Base-by-base conservation (phyloP, 1,284 basidiomycete genomes). In the Trametes sp. region DNA sequence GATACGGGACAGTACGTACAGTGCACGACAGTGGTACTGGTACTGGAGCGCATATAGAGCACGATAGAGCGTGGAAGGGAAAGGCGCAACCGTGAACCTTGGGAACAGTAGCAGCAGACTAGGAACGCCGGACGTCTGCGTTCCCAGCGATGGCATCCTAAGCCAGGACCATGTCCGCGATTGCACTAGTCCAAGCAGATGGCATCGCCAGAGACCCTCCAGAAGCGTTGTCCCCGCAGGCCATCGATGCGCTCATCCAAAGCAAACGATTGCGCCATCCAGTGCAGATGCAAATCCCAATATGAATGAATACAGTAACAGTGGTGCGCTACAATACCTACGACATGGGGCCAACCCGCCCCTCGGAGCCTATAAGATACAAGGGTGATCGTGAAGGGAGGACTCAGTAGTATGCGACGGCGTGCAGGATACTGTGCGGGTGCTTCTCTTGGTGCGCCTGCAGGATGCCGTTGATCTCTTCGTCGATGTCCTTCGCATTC, bases 351-450 rank as follows among this genome's bases (percentile, higher is more conserved):
- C 24, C 28, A 21, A 7, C 26, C 48, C 16, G 29, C 56, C 33
- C 21, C 44, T 35, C 24, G 45, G 41, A 23, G 31, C 57, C 44
- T 29, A 54, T 64, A 59, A 63, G 58, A 57, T 67, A 67, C 65
- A 67, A 14, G 38, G 42, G 52, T 41, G 45, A 26, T 24, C 19
- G 59, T 26, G 46, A 31, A 8, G 38, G 29, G 28, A 45, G 50
- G 56, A 13, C 29, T 78, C 79, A 98, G 75, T 95, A 98, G 76
- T 91, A 98, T 31, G 88, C 92, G 42, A 98, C 91, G 13, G 93
- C 93, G 74, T 99, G 98, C 50, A 99, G 81, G 33, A 99, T 80
- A 72, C 87, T 90, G 77, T 99, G 98, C 0, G 97, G 95, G 75
- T 98, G 95, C 56, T 87, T 90, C 58, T 93, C 90, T 74, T 94